Evolutionary conservation across 805 yeast genomes (phyloP).

Genomic region (Tetrapisispora pingtungensis): DNA sequence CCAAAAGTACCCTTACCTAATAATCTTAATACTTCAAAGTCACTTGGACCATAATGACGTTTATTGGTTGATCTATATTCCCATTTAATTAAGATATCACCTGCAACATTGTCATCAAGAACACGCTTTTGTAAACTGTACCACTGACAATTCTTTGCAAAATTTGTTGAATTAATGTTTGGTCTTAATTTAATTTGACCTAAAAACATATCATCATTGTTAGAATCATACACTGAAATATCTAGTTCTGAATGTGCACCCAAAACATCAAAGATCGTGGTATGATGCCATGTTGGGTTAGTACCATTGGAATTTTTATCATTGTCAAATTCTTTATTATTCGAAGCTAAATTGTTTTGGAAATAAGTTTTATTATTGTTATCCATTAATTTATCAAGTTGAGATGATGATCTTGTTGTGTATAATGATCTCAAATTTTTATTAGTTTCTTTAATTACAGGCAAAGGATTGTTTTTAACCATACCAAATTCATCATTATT

Average conservation of each 20-base stretch:
- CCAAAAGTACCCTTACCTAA: conserved; percentile 97
- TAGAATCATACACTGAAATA: conserved; percentile 83
- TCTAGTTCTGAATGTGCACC: conserved; percentile 78
- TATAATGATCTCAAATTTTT: conserved; percentile 31
- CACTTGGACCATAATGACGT: conserved; percentile 83
- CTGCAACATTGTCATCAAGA: conserved; percentile 65
- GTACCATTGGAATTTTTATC: neutral
- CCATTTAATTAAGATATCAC: conserved; percentile 68
- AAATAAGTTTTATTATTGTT: conserved; percentile 5
- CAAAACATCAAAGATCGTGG: conserved; percentile 84
- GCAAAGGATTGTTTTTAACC: conserved; percentile 10
- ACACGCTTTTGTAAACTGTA: conserved; percentile 60
- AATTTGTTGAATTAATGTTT: conserved; percentile 29
- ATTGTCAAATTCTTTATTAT: neutral
- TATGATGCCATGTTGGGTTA: conserved; percentile 63
- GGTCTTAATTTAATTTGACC: conserved; percentile 79
- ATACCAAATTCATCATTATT: conserved; percentile 2
- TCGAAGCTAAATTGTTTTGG: conserved; percentile 1
- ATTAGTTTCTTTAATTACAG: conserved; percentile 20
- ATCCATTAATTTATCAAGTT: conserved; percentile 26
- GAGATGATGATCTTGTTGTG: conserved; percentile 38
- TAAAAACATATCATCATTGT: conserved; percentile 68
- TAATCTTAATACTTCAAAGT: conserved; percentile 82
- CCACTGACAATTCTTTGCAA: conserved; percentile 56
- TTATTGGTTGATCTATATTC: conserved; percentile 60